Base-by-base conservation (phyloP, 371 early-diverging fungal species). In the Apophysomyces trapeziformis region DNA sequence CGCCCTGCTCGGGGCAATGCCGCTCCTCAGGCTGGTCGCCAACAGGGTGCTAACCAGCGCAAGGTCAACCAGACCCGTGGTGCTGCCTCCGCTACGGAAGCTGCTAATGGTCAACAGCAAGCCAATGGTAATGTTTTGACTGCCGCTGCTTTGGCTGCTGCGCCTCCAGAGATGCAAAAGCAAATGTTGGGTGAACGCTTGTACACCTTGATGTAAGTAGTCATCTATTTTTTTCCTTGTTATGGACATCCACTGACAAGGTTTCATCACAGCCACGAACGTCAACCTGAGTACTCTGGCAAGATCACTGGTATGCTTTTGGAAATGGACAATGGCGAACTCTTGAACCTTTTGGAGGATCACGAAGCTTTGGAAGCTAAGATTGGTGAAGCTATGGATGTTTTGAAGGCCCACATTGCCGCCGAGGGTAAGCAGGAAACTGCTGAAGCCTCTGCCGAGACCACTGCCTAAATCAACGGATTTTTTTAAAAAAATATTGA, bases 261-360 rank as follows among this genome's bases (percentile, higher is more conserved):
- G 7, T 41, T 32, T 57, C 1, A 2, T 35, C 7, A 2, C 66
- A 67, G 67, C 57, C 73, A 71, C 64, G 70, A 66, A 46, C 73
- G 73, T 63, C 86, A 91, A 66, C 87, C 86, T 58, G 82, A 84
- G 37, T 73, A 74, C 58, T 91, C 95, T 66, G 92, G 93, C 68
- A 96, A 96, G 88, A 91, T 96, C 72, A 96, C 96, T 37, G 96
- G 96, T 66, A 96, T 96, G 95, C 84, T 96, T 58, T 82, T 96
- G 63, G 96, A 96, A 79, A 95, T 95, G 95, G 93, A 94, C 73
- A 91, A 92, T 71, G 74, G 82, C 60, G 95, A 96, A 73, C 79
- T 95, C 38, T 77, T 95, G 67, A 85, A 88, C 70, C 71, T 96
- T 67, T 70, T 95, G 60, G 92, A 94, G 74, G 80, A 85, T 69